These are phyloP conservation scores for Didymella segeticola DNA, from an alignment of 2,329 filamentous ascomycete species.

Conservation along the genomic window DNA sequence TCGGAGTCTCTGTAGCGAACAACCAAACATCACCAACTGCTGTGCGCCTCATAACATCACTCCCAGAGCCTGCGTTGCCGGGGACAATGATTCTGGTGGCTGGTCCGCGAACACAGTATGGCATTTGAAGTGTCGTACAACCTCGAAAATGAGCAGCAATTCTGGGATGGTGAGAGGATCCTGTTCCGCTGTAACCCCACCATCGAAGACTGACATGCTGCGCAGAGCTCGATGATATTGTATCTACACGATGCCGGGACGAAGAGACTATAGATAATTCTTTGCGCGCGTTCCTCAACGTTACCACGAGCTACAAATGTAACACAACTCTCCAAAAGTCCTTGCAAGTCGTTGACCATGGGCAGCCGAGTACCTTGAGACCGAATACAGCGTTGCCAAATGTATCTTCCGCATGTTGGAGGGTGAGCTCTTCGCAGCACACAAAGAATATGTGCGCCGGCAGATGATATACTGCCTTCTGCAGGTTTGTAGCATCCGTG, in stretches of 20 bases:
- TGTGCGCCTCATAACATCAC: constrained; percentile 28
- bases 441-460: constrained; percentile 85
- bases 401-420: constrained; percentile 82
- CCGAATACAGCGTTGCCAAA: constrained; percentile 78
- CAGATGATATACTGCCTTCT: constrained; percentile 93
- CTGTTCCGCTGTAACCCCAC: constrained; percentile 33
- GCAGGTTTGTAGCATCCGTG: constrained; percentile 55
- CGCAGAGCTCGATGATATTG: constrained; percentile 71
- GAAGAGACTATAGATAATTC: constrained; percentile 81
- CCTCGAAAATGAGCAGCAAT: constrained; percentile 81
- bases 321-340: constrained; percentile 19
- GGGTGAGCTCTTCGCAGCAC: constrained; percentile 74
- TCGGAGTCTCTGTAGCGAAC: constrained; percentile 30
- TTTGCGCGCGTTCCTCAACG: constrained; percentile 80
- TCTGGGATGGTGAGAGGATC: constrained; percentile 78
- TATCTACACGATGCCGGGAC: constrained; percentile 64
- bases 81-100: constrained; percentile 48
- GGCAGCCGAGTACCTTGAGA: constrained; percentile 72
- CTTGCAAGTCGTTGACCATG: constrained; percentile 29
- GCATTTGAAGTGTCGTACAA: constrained; percentile 72
- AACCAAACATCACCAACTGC: constrained; percentile 29
- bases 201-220: constrained; percentile 30
- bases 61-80: constrained; percentile 29
- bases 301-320: constrained; percentile 77
- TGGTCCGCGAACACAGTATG: constrained; percentile 57